Evolutionary conservation across 805 yeast genomes (phyloP), one percentile per base, ranked within the genome.

Genomic region (Myxozyma sirexii): DNA sequence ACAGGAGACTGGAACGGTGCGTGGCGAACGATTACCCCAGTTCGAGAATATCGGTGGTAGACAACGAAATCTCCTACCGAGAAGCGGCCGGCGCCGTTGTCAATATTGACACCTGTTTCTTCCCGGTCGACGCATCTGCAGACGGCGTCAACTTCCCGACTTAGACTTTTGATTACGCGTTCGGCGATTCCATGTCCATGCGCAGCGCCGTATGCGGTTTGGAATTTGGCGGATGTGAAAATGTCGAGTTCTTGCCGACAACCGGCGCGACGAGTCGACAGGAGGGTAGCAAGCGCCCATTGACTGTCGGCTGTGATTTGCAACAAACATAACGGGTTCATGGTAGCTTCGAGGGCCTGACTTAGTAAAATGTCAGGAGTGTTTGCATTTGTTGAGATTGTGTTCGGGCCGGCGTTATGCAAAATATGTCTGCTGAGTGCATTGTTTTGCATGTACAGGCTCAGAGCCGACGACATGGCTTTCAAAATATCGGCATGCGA

Each of bases 201-300:
- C 6, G 41, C 44, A 21, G 39, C 21, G 23, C 17, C 44, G 21
- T 43, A n/a, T 2, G 19, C 23, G 8, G 31, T 39, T 12, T 19
- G n/a, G 19, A 56, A 49, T 38, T 39, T n/a, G 24, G 8, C 31
- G 26, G 38, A 31, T 6, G 26, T 27, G 44, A 44, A 52, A 8
- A 46, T 39, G n/a, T 52, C 47, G 17, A 57, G 57, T 35, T 57
- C 61, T 27, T 29, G 23, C 8, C 61, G 57, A 2, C 42, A 35
- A 10, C 61, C 61, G 21, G 23, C 38, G n/a, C 61, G 44, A 3
- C 50, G 50, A n/a, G 31, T 31, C 5, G 38, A 27, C 1, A 46
- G 38, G 10, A 46, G 15, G 26, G 17, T 4, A 1, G 26, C 23
- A 26, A 46, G 39, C 13, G 31, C 12, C 50, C 50, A 46, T 19